Base-by-base conservation (phyloP, 306 rosid genomes). In the Ceratonia siliqua region DNA sequence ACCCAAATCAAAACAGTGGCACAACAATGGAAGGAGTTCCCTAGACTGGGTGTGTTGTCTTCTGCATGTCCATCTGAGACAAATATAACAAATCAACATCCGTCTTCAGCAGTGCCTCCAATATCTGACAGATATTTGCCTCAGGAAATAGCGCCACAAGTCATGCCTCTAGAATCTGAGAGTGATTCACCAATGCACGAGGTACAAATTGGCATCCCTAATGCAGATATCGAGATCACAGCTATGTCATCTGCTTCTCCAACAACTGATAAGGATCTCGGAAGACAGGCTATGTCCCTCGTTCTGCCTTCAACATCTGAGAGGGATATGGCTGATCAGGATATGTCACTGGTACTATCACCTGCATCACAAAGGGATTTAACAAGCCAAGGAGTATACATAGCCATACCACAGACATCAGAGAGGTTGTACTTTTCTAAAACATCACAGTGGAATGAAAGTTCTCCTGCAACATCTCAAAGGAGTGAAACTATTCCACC, bases 1-100 rank as follows among this genome's bases (percentile, higher is more conserved):
- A 88, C 96, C 70, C 87, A 84, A 55, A 74, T 83, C 73, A 90
- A 88, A 81, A 83, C 72, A 12, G 91, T 90, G 67, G 91, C 88
- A 33, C 87, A 90, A 63, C 88, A 77, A 63, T 88, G 96, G 96
- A 86, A 78, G 76, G 87, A 88, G 71, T 73, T 70, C 66, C 81
- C 88, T 33, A 56, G 68, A 73, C 50, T 75, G 35, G 83, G 73
- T 50, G 78, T 41, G 49, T 77, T 68, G 1, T 64, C 55, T 24
- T 24, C 70, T 33, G 46, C 35, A 68, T 85, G 68, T 76, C 81
- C 82, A 55, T 84, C 84, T 32, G 79, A 80, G 79, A 80, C 82
- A 39, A 72, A 48, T 52, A 20, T 74, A 66, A 46, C 70, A 30
- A 17, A 84, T 52, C 74, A 64, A 59, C 83, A 73, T 5, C 46